Percentiles rank a stretch among this genome's conserved stretches.
Evolutionary conservation across 805 yeast species (phyloP).

Genomic region (Saccharomycopsis schoenii): DNA sequence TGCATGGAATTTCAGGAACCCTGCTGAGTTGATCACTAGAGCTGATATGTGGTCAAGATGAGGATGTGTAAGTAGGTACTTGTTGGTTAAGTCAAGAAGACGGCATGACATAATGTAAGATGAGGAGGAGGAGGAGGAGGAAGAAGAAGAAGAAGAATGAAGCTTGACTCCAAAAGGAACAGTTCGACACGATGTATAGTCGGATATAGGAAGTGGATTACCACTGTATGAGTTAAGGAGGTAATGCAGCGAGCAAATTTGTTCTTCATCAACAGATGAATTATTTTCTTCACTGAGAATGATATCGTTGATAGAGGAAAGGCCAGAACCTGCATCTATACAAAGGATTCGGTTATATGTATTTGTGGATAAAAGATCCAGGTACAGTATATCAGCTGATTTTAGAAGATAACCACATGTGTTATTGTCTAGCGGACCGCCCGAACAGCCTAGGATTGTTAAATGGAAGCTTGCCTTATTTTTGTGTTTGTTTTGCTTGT

Average conservation of each 20-base stretch:
- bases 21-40: slow-evolving; percentile 62
- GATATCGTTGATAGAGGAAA: slow-evolving; percentile 43
- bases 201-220: slow-evolving; percentile 17
- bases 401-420: slow-evolving; percentile 64
- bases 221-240: slow-evolving; percentile 4
- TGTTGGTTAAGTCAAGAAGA: slow-evolving; percentile 30
- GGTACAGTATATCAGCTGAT: slow-evolving; percentile 36
- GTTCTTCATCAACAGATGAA: neutral
- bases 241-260: neutral
- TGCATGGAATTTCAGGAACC: slow-evolving; percentile 24
- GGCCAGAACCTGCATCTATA: slow-evolving; percentile 75
- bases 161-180: slow-evolving; percentile 23
- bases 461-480: slow-evolving; percentile 35
- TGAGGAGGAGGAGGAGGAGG: no score
- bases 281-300: slow-evolving; percentile 17
- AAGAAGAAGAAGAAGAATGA: slow-evolving; percentile 9
- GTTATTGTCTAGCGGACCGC: slow-evolving; percentile 71
- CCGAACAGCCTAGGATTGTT: slow-evolving; percentile 67
- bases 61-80: slow-evolving; percentile 62
- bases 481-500: neutral
- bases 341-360: slow-evolving; percentile 36
- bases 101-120: slow-evolving; percentile 26
- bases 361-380: slow-evolving; percentile 24
- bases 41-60: slow-evolving; percentile 77
- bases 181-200: slow-evolving; percentile 24